Evolutionary conservation across 352 stramenopile genomes (phyloP).

Genomic region (Phytophthora fragariae): DNA sequence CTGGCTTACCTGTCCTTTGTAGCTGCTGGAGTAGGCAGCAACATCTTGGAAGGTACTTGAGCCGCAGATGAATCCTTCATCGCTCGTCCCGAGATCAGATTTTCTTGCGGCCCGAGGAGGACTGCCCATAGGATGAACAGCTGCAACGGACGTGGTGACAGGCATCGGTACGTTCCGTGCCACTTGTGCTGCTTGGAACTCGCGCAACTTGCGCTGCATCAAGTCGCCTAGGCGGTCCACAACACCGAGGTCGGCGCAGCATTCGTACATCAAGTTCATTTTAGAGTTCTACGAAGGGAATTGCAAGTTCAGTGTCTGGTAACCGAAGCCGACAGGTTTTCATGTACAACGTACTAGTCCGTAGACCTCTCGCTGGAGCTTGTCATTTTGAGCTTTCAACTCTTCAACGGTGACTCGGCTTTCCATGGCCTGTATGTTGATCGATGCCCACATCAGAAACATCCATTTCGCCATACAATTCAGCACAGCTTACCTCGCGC

Average conservation of each 20-base stretch:
- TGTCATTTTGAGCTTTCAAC: constrained; percentile 64
- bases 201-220: constrained; percentile 70
- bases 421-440: constrained; percentile 57
- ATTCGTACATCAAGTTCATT: constrained; percentile 70
- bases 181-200: constrained; percentile 53
- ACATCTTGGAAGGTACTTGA: constrained; percentile 64
- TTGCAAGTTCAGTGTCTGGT: background rate
- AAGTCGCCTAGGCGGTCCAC: constrained; percentile 62
- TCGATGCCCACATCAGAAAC: constrained; percentile 7
- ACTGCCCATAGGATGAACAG: constrained; percentile 28
- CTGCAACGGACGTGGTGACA: background rate
- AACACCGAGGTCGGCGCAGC: constrained; percentile 58
- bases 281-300: constrained; percentile 56
- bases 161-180: constrained; percentile 36
- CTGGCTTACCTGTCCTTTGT: constrained; percentile 54
- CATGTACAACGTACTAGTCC: constrained; percentile 42
- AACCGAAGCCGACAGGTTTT: too few relatives aligned
- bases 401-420: constrained; percentile 60
- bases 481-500: constrained; percentile 49
- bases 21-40: constrained; percentile 67
- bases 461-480: background rate
- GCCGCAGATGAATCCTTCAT: constrained; percentile 69
- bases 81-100: constrained; percentile 28
- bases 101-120: constrained; percentile 37
- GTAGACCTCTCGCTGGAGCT: constrained; percentile 67